Percentiles rank a stretch among this genome's conserved stretches.
Evolutionary conservation across 2,329 filamentous ascomycete genomes (phyloP).

Genomic region (Venturiaceae sp.): DNA sequence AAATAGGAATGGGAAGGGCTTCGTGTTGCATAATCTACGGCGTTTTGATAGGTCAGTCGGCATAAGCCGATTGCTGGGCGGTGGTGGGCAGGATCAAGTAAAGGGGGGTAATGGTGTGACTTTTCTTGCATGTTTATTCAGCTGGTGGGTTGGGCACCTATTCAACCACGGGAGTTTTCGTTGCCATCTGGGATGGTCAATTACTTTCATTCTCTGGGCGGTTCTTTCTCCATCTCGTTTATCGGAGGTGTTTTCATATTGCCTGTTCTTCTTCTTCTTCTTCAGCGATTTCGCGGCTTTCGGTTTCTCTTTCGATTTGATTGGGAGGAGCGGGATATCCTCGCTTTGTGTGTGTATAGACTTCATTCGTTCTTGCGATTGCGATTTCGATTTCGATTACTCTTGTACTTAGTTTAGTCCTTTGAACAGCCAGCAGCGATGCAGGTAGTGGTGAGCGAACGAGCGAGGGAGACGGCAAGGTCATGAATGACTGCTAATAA

Average conservation of each 20-base stretch:
- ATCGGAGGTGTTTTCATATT: background rate
- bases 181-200: background rate
- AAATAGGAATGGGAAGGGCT: background rate
- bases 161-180: background rate
- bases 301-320: no score
- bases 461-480: no score
- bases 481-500: no score
- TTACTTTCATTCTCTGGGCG: background rate
- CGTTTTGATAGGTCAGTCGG: background rate
- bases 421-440: no score
- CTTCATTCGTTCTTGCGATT: background rate
- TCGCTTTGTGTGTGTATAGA: background rate
- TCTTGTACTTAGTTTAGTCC: background rate
- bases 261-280: background rate
- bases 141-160: background rate
- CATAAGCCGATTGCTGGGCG: background rate
- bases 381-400: background rate
- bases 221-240: background rate
- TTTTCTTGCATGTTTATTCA: background rate
- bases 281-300: background rate
- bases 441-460: no score
- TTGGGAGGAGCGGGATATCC: background rate
- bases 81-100: no score
- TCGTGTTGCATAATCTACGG: background rate
- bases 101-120: background rate